These are phyloP conservation scores for Colletotrichum sp. DNA, from an alignment of 2,329 filamentous ascomycete genomes.

Conservation along the genomic window DNA sequence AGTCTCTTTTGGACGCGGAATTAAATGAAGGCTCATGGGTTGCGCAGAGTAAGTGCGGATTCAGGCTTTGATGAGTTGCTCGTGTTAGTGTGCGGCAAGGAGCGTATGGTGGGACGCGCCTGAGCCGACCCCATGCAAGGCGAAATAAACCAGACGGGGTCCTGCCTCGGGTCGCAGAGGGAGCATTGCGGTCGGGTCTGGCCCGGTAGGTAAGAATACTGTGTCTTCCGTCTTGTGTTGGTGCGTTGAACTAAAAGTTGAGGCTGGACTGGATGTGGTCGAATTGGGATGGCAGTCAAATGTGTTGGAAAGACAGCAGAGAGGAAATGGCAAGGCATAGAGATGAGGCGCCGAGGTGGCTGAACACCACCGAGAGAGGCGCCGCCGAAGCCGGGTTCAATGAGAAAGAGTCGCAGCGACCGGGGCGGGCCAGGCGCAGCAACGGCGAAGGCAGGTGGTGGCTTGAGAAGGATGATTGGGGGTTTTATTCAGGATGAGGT, in stretches of 20 bases:
- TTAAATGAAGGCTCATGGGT: not conserved
- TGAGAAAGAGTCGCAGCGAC: not conserved
- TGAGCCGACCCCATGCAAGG: not conserved
- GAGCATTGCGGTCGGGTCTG: not conserved
- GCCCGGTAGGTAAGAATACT: not conserved
- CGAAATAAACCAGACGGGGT: slow-evolving; percentile 12
- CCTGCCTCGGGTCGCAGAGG: slow-evolving; percentile 2
- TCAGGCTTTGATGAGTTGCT: slow-evolving; percentile 7
- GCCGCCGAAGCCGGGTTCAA: not conserved
- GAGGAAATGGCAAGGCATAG: not conserved
- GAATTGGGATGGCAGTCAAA: not conserved
- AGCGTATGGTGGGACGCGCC: not conserved
- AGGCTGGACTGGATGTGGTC: not conserved
- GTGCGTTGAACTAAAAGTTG: not conserved
- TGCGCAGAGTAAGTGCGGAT: not conserved
- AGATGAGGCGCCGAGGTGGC: not conserved
- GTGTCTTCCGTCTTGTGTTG: not conserved
- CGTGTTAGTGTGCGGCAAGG: slow-evolving; percentile 4
- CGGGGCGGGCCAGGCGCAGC: not conserved
- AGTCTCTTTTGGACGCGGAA: not conserved
- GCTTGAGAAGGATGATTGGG: not conserved
- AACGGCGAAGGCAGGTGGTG: not conserved
- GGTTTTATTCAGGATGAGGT: not conserved
- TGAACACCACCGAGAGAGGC: not conserved
- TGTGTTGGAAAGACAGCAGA: not conserved